A percentile compares a stretch with the other conserved stretches of the same genome.
These are phyloP conservation scores for Cercospora brassicicola DNA, from an alignment of 2,329 filamentous ascomycete species.

Conservation along the genomic window DNA sequence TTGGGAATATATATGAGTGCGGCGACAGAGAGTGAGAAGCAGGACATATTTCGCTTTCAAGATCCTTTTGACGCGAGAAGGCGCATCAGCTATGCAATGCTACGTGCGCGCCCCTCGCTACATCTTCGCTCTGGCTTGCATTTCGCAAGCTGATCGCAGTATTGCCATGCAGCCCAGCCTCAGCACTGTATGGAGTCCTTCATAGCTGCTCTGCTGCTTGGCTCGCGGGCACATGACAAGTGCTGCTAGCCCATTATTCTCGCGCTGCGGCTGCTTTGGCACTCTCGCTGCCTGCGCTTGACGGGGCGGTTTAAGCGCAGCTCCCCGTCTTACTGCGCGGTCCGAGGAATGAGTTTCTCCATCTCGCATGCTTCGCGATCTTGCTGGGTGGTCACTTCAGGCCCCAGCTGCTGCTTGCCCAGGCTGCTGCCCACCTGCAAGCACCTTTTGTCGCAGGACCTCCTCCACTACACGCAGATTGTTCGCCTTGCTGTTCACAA, in stretches of 20 bases:
- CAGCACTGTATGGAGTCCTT: neutral
- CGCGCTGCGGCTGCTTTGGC: neutral
- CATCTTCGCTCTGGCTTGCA: neutral
- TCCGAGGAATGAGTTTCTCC: neutral
- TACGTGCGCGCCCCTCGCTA: neutral
- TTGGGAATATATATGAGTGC: neutral
- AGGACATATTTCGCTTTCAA: neutral
- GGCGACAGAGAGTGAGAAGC: neutral
- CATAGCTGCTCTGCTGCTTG: neutral
- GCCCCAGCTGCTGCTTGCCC: constrained; percentile 18
- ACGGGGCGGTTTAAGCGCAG: neutral
- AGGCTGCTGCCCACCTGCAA: constrained; percentile 30
- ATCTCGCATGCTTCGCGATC: neutral
- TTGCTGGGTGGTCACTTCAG: neutral
- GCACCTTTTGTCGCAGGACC: constrained; percentile 56
- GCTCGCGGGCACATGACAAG: too few species aligned
- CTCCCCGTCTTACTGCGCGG: neutral
- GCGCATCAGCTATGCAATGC: neutral
- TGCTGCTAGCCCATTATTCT: neutral
- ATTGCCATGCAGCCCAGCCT: neutral
- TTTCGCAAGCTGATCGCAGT: neutral
- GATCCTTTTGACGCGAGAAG: neutral
- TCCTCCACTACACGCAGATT: constrained; percentile 88
- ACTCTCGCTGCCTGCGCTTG: neutral
- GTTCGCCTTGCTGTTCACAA: constrained; percentile 73